These are phyloP conservation scores for Pleoardoris graminearum DNA, from an alignment of 2,329 filamentous ascomycete species.

Conservation along the genomic window DNA sequence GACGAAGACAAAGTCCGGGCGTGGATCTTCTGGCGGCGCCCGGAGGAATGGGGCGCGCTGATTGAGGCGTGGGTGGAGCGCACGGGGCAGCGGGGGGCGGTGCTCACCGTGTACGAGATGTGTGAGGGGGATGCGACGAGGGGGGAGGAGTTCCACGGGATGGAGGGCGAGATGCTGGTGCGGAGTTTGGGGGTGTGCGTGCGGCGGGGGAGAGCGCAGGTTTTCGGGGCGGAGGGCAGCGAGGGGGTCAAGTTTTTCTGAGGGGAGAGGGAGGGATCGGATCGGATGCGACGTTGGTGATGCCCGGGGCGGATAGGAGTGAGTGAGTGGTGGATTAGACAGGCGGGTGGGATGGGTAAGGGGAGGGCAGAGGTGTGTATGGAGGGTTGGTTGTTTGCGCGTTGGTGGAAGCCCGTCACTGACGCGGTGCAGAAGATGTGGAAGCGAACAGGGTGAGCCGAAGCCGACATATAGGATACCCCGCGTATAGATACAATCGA, in stretches of 20 bases:
- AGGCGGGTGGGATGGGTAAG: not conserved
- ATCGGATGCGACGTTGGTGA: not conserved
- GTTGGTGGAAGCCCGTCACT: no score
- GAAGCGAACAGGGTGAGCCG: not conserved
- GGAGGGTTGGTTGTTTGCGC: no score
- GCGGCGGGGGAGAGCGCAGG: conserved; percentile 87
- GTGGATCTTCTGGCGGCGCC: conserved; percentile 83
- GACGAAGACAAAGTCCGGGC: conserved; percentile 49
- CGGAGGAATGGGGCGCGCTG: conserved; percentile 85
- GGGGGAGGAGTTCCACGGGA: conserved; percentile 75
- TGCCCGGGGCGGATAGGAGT: not conserved
- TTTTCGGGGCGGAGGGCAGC: conserved; percentile 80
- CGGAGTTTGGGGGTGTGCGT: conserved; percentile 80
- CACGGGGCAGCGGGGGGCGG: conserved; percentile 84
- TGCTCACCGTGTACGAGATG: conserved; percentile 92
- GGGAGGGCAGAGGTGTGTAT: no score
- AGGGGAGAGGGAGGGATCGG: not conserved
- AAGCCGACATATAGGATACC: conserved; percentile 1
- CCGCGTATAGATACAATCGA: conserved; percentile 2
- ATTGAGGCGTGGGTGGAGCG: conserved; percentile 80
- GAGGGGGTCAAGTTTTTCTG: conserved; percentile 96
- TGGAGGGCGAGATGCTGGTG: conserved; percentile 79
- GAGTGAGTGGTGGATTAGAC: not conserved
- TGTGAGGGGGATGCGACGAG: conserved; percentile 80
- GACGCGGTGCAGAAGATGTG: not conserved